Percentiles rank a stretch among this genome's conserved stretches.
Evolutionary conservation across 805 yeast species (phyloP).

Genomic region (Wickerhamomyces silvicola): DNA sequence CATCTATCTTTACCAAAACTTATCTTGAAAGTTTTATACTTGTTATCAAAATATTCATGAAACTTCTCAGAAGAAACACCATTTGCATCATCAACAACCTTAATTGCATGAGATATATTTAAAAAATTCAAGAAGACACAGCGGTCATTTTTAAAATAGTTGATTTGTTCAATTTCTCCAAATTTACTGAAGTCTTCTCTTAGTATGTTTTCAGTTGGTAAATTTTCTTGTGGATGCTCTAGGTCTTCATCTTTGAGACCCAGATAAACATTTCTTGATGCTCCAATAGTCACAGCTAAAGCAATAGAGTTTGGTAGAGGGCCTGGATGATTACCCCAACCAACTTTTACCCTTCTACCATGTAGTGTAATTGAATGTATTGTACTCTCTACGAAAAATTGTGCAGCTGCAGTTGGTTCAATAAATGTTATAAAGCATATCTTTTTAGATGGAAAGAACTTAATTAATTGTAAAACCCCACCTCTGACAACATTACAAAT

Average conservation of each 20-base stretch:
- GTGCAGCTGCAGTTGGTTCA: constrained; percentile 57
- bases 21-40: constrained; percentile 50
- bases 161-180: constrained; percentile 74
- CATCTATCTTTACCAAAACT: constrained; percentile 77
- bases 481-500: constrained; percentile 73
- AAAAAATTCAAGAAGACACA: constrained; percentile 74
- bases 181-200: constrained; percentile 54
- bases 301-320: constrained; percentile 49
- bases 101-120: constrained; percentile 57
- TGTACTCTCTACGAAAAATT: constrained; percentile 55
- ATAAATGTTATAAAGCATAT: constrained; percentile 68
- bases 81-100: constrained; percentile 53
- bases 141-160: constrained; percentile 58
- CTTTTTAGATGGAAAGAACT: constrained; percentile 42
- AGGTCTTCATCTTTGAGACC: constrained; percentile 41
- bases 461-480: constrained; percentile 61
- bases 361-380: constrained; percentile 55
- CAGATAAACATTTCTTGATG: constrained; percentile 70
- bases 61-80: constrained; percentile 27
- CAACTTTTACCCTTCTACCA: constrained; percentile 55
- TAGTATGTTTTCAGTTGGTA: constrained; percentile 44
- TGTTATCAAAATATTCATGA: constrained; percentile 34
- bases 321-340: constrained; percentile 68
- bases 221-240: constrained; percentile 21
- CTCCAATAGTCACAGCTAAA: constrained; percentile 64